Evolutionary conservation across 352 stramenopile species (phyloP).

Genomic region (Albugo laibachii): DNA sequence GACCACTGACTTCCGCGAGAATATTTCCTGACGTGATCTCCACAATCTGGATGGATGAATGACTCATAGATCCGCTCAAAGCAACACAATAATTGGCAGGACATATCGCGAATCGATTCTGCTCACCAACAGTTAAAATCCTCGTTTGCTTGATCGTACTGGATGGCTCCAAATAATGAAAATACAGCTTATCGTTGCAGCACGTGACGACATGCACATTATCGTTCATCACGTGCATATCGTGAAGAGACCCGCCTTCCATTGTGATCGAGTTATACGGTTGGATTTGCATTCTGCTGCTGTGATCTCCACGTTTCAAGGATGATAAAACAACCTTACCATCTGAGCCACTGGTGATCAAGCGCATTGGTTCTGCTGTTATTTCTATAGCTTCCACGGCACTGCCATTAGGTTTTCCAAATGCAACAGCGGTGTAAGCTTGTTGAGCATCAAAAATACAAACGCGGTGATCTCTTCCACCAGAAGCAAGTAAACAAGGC

Average conservation of each 20-base stretch:
- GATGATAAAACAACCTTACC: slow-evolving; percentile 47
- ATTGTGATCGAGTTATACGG: slow-evolving; percentile 29
- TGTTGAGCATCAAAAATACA: slow-evolving; percentile 55
- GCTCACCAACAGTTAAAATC: slow-evolving; percentile 44
- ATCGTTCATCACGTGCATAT: slow-evolving; percentile 47
- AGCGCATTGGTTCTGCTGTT: slow-evolving; percentile 22
- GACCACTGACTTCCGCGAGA: slow-evolving; percentile 50
- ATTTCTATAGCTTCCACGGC: slow-evolving; percentile 48
- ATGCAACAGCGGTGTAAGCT: slow-evolving; percentile 15
- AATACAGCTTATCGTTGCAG: slow-evolving; percentile 67
- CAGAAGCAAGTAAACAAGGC: slow-evolving; percentile 35
- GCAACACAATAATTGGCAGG: slow-evolving; percentile 50
- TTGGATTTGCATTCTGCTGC: slow-evolving; percentile 3
- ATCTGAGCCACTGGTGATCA: slow-evolving; percentile 49
- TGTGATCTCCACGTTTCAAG: slow-evolving; percentile 15
- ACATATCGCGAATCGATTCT: slow-evolving; percentile 45
- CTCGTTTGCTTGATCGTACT: slow-evolving; percentile 34
- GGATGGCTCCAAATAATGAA: slow-evolving; percentile 20
- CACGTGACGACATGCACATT: slow-evolving; percentile 41
- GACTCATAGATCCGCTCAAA: slow-evolving; percentile 53
- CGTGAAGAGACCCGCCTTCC: slow-evolving; percentile 48
- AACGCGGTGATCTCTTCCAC: slow-evolving; percentile 55
- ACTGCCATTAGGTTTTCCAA: slow-evolving; percentile 60
- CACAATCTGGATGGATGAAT: slow-evolving; percentile 76
- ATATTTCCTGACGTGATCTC: slow-evolving; percentile 64